These are phyloP conservation scores for Aspergillus sojae DNA, from an alignment of 2,329 filamentous ascomycete species.

Conservation along the genomic window DNA sequence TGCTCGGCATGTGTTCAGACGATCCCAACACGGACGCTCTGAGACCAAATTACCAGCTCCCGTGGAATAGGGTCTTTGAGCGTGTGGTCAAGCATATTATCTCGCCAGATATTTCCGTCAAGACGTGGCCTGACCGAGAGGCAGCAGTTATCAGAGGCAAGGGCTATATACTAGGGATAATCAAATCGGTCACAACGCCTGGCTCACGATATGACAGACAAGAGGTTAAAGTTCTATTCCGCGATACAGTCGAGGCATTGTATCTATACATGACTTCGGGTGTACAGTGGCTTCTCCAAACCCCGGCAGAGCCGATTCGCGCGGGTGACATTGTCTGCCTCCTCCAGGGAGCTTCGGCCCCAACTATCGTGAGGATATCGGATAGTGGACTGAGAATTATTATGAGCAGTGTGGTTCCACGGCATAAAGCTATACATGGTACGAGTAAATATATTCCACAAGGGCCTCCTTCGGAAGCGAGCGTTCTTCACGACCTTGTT, in stretches of 20 bases:
- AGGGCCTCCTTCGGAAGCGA: background rate
- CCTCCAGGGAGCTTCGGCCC: background rate
- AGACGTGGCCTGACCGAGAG: background rate
- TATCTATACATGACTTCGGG: background rate
- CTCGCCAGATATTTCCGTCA: background rate
- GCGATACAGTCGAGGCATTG: background rate
- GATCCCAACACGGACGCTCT: background rate
- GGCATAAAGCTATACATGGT: background rate
- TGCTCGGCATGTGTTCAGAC: background rate
- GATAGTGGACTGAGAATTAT: background rate
- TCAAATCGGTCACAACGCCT: background rate
- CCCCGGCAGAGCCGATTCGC: background rate
- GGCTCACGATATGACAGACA: background rate
- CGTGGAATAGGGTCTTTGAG: background rate
- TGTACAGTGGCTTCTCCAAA: background rate
- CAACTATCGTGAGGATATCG: background rate
- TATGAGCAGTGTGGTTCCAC: background rate
- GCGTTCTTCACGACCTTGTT: background rate
- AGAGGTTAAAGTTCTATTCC: background rate
- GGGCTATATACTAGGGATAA: background rate
- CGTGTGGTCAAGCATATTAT: background rate
- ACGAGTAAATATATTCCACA: fast-evolving
- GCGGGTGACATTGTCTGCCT: background rate
- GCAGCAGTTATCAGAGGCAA: background rate
- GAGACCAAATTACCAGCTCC: background rate